phyloP scores from a whole-genome alignment of 345 rosid genomes.

The Acer negundo region DNA sequence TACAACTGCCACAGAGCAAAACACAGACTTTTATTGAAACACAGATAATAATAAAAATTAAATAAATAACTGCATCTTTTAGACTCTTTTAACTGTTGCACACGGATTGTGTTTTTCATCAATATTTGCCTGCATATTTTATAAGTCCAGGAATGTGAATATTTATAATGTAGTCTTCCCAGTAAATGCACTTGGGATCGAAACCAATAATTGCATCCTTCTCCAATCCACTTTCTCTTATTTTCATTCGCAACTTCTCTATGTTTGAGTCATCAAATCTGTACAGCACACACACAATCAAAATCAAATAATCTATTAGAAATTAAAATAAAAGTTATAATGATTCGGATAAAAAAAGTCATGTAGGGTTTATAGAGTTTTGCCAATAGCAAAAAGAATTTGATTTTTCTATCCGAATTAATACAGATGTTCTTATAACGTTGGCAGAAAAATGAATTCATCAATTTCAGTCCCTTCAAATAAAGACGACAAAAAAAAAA shows the following conservation, averaged over 20 bases:
- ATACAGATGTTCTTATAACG: conserved; percentile 11
- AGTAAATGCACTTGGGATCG: conserved; percentile 47
- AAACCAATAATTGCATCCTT: conserved; percentile 33
- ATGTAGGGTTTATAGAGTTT: conserved; percentile 44
- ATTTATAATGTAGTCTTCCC: conserved; percentile 53
- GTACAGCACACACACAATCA: background rate
- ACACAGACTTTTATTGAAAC: too few species aligned
- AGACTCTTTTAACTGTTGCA: too few species aligned
- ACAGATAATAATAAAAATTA: too few species aligned
- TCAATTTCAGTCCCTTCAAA: conserved; percentile 20
- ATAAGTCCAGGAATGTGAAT: conserved; percentile 52
- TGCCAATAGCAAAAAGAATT: conserved; percentile 31
- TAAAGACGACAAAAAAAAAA: too few species aligned
- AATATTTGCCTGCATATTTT: background rate
- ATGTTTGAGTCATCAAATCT: conserved; percentile 46
- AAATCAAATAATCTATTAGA: too few species aligned
- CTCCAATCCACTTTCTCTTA: conserved; percentile 13
- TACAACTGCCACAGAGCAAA: too few species aligned
- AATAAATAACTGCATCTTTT: too few species aligned
- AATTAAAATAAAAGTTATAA: too few species aligned
- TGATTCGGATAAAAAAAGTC: too few species aligned
- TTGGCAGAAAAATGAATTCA: conserved; percentile 21
- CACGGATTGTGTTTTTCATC: too few species aligned
- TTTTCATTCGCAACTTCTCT: conserved; percentile 23
- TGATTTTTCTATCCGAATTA: conserved; percentile 23